A percentile compares a stretch with the other conserved stretches of the same genome.
Evolutionary conservation across 164 flowering plant genomes (phyloP).

Genomic region (Piper betle): DNA sequence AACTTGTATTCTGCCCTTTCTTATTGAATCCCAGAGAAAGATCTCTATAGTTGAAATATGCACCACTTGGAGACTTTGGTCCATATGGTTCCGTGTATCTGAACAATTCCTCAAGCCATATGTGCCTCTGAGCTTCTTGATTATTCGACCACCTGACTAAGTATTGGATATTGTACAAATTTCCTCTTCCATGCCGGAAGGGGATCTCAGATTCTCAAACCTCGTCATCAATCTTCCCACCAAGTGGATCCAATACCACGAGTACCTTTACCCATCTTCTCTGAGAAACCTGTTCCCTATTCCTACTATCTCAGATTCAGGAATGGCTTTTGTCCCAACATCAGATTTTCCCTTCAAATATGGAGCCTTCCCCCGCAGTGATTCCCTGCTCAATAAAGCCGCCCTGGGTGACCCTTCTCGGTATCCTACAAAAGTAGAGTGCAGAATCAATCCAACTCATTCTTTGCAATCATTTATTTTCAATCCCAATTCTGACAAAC

Average conservation of each 20-base stretch:
- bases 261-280: background rate
- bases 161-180: conserved; percentile 8
- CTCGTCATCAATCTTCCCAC: conserved; percentile 14
- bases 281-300: background rate
- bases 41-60: conserved; percentile 8
- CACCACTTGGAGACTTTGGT: conserved; percentile 7
- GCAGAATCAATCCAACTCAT: conserved; percentile 10
- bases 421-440: conserved; percentile 1
- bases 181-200: conserved; percentile 13
- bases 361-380: background rate
- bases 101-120: conserved; percentile 5
- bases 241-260: conserved; percentile 13
- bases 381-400: background rate
- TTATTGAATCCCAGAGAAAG: conserved; percentile 5
- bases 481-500: conserved; percentile 6
- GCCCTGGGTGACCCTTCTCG: background rate
- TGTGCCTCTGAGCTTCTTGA: background rate
- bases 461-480: background rate
- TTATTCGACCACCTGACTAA: conserved; percentile 5
- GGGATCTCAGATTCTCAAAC: conserved; percentile 11
- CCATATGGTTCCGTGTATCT: conserved; percentile 6
- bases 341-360: background rate
- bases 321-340: conserved; percentile 3
- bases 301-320: background rate
- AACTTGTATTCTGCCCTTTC: conserved; percentile 1